phyloP scores from a whole-genome alignment of 2,329 filamentous ascomycete species.

The Massarina eburnea region DNA sequence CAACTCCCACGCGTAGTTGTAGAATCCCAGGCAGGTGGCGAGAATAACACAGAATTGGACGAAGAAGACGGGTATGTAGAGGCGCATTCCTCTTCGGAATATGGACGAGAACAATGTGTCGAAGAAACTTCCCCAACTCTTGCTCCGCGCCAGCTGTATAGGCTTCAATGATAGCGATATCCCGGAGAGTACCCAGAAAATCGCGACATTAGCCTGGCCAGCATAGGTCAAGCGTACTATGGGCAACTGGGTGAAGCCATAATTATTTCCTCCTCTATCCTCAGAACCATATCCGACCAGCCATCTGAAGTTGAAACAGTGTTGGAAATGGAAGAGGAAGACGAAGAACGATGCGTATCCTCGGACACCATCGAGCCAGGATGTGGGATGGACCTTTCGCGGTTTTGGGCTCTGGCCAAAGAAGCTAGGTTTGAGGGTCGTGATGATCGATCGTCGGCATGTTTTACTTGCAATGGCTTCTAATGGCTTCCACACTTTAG shows the following conservation, averaged over 20 bases:
- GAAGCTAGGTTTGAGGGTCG: conserved; percentile 7
- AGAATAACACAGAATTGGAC: conserved; percentile 49
- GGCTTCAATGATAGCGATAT: conserved; percentile 51
- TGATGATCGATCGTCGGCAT: not conserved
- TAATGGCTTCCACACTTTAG: conserved; percentile 1
- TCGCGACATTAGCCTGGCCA: conserved; percentile 56
- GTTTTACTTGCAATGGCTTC: conserved; percentile 4
- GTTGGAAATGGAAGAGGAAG: conserved; percentile 60
- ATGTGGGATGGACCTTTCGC: conserved; percentile 6
- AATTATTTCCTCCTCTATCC: conserved; percentile 27
- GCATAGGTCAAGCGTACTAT: conserved; percentile 61
- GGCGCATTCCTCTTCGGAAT: conserved; percentile 50
- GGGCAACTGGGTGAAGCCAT: conserved; percentile 45
- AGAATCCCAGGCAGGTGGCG: conserved; percentile 15
- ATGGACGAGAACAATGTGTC: conserved; percentile 49
- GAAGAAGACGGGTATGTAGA: conserved; percentile 52
- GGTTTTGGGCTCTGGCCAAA: not conserved
- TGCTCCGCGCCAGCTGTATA: conserved; percentile 41
- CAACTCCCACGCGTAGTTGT: conserved; percentile 13
- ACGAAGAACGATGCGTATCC: conserved; percentile 66
- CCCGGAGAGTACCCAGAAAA: conserved; percentile 53
- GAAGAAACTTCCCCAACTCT: conserved; percentile 39
- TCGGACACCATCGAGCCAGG: conserved; percentile 58
- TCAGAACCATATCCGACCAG: conserved; percentile 48
- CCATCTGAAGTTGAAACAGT: conserved; percentile 57